phyloP scores from a whole-genome alignment of 2,329 filamentous ascomycete species.

The Aspergillus pseudotamarii region DNA sequence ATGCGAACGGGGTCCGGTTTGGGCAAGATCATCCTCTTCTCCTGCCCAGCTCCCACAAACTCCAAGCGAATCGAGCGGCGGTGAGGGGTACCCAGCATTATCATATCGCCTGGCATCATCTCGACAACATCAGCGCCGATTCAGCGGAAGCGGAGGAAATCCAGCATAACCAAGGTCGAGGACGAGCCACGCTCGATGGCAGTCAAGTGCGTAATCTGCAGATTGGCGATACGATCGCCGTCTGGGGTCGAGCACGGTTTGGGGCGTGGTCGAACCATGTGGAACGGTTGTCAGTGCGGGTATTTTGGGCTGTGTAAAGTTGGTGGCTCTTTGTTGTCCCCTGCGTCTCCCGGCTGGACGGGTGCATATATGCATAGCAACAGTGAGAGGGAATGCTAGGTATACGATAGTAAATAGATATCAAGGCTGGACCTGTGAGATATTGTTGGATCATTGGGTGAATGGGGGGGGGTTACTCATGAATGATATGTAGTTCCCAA shows the following conservation, averaged over 20 bases:
- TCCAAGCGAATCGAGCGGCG: constrained; percentile 36
- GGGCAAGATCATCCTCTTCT: constrained; percentile 30
- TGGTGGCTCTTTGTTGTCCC: not conserved
- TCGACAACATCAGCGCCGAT: constrained; percentile 32
- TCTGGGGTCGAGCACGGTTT: constrained; percentile 44
- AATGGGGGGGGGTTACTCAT: not conserved
- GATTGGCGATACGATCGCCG: constrained; percentile 39
- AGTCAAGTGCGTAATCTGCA: constrained; percentile 35
- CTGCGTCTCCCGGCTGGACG: not conserved
- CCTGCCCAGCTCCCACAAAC: constrained; percentile 29
- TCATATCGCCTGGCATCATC: constrained; percentile 39
- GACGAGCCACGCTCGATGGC: constrained; percentile 40
- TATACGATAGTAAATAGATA: not conserved
- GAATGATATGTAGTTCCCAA: not conserved
- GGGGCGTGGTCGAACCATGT: constrained; percentile 41
- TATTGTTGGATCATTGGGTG: not conserved
- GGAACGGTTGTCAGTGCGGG: constrained; percentile 30
- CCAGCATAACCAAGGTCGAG: constrained; percentile 34
- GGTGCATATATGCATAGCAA: not conserved
- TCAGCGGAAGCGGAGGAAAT: constrained; percentile 37
- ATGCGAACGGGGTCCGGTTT: constrained; percentile 17
- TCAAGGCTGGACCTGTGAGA: not conserved
- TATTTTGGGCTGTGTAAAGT: constrained; percentile 41
- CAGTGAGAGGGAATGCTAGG: not conserved
- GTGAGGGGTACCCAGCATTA: constrained; percentile 24